These are phyloP conservation scores for Chalciporus piperatoides DNA, from an alignment of 1,284 basidiomycete species.

Conservation along the genomic window DNA sequence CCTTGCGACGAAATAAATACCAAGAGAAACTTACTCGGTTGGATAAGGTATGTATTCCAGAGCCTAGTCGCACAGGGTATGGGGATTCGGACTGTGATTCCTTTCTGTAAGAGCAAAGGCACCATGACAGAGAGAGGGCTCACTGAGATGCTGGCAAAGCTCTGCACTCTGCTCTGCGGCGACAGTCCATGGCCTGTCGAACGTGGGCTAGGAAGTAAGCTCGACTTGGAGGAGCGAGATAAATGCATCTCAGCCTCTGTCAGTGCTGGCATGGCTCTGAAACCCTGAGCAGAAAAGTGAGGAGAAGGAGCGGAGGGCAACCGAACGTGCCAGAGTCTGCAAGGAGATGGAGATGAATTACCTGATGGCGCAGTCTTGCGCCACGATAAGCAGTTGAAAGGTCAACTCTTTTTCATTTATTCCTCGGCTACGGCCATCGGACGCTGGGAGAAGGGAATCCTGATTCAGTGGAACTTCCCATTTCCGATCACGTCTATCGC, in stretches of 20 bases:
- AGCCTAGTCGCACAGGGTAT: conserved; percentile 23
- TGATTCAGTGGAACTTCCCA: background rate
- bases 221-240: conserved; percentile 13
- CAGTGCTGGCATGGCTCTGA: conserved; percentile 15
- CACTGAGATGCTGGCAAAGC: conserved; percentile 30
- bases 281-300: background rate
- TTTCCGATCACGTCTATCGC: conserved; percentile 8
- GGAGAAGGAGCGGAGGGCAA: background rate
- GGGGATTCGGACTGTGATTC: conserved; percentile 27
- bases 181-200: conserved; percentile 10
- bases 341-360: background rate
- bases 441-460: background rate
- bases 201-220: conserved; percentile 13
- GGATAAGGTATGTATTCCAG: conserved; percentile 18
- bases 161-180: conserved; percentile 23
- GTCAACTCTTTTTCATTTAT: background rate
- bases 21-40: conserved; percentile 18
- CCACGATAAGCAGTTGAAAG: background rate
- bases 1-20: background rate
- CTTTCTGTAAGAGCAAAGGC: background rate
- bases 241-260: background rate
- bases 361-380: background rate
- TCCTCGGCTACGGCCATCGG: conserved; percentile 1
- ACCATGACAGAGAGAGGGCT: background rate
- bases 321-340: background rate